phyloP scores from a whole-genome alignment of 2,329 filamentous ascomycete genomes.

The Orbilia ellipsospora region DNA sequence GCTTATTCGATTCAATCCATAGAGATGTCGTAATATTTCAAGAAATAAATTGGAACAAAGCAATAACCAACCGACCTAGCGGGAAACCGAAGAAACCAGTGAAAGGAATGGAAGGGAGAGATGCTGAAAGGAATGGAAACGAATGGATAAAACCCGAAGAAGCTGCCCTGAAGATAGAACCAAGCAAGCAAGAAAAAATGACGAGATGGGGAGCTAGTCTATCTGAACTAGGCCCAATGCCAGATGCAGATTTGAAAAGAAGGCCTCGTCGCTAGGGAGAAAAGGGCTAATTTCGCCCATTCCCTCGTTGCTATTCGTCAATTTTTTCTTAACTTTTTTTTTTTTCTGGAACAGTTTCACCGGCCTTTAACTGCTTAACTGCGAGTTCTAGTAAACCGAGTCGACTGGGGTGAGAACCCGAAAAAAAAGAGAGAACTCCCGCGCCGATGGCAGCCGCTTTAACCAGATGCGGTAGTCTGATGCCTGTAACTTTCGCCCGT shows the following conservation, averaged over 20 bases:
- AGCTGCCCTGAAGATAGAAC: not conserved
- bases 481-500: constrained; percentile 1
- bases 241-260: constrained; percentile 26
- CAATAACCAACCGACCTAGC: no score
- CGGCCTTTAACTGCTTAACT: constrained; percentile 28
- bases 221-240: constrained; percentile 11
- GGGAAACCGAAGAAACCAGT: not conserved
- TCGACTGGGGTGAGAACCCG: constrained; percentile 5
- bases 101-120: constrained; percentile 7
- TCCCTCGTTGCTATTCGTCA: not conserved
- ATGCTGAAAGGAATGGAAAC: constrained; percentile 12
- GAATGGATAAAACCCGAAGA: not conserved
- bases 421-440: not conserved
- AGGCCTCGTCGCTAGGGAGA: constrained; percentile 23
- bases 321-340: constrained; percentile 13
- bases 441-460: constrained; percentile 33
- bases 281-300: not conserved
- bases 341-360: constrained; percentile 35
- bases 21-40: not conserved
- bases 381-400: constrained; percentile 11
- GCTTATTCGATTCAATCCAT: constrained; percentile 30
- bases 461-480: constrained; percentile 36
- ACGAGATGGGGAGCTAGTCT: not conserved
- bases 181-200: constrained; percentile 8
- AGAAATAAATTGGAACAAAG: not conserved